A percentile compares a stretch with the other conserved stretches of the same genome.
Conservation (phyloP, 2,329 filamentous ascomycete genomes). For the Pseudopyricularia javanii region DNA sequence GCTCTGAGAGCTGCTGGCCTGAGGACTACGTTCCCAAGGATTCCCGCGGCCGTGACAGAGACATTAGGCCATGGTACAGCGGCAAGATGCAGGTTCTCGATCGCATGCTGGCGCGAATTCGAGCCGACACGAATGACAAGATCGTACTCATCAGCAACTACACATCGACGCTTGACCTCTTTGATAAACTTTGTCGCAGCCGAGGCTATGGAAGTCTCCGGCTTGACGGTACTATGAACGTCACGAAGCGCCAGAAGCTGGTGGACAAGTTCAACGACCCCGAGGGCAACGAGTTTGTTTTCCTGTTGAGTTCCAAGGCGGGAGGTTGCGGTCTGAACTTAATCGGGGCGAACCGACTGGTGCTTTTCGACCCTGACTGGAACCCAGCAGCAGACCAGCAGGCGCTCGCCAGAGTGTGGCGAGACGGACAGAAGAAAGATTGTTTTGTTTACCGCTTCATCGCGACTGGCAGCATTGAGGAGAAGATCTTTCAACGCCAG, state of each 20-base stretch:
- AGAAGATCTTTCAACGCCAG: constrained; percentile 98
- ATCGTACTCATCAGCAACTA: constrained; percentile 99
- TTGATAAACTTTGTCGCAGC: constrained; percentile 77
- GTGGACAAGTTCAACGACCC: constrained; percentile 98
- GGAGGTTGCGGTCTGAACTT: constrained; percentile 94
- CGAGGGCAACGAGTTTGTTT: constrained; percentile 79
- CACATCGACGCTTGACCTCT: constrained; percentile 89
- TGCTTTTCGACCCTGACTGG: constrained; percentile 96
- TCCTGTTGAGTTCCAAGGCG: constrained; percentile 91
- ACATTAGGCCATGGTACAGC: constrained; percentile 90
- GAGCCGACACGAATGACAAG: constrained; percentile 94
- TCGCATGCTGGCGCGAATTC: constrained; percentile 90
- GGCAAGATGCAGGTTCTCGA: constrained; percentile 99
- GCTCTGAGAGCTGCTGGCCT: constrained; percentile 70
- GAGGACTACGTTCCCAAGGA: constrained; percentile 85
- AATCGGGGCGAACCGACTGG: constrained; percentile 85
- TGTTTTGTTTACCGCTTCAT: constrained; percentile 99
- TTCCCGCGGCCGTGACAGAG: constrained; percentile 74
- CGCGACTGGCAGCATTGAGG: constrained; percentile 83
- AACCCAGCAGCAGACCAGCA: constrained; percentile 97
- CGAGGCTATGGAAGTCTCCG: constrained; percentile 77
- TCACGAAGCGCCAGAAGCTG: constrained; percentile 91
- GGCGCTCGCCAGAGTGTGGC: constrained; percentile 92
- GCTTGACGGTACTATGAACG: constrained; percentile 94
- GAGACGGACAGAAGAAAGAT: constrained; percentile 97